A percentile compares a stretch with the other conserved stretches of the same genome.
Conservation (phyloP, 305 asterid genomes). For the Fraxinus sp. region DNA sequence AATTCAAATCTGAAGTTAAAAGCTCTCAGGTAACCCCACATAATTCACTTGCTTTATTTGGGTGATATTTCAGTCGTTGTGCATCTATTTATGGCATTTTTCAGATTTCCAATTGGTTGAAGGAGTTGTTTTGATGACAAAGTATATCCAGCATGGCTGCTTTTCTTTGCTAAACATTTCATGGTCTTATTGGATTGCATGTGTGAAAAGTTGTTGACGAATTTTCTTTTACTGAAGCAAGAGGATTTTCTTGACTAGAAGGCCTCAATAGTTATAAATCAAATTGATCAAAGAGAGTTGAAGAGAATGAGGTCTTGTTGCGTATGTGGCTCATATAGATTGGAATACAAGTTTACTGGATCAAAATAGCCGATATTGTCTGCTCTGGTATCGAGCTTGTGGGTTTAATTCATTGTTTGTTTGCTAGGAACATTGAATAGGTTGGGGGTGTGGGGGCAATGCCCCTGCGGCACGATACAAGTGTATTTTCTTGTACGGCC, state of each 20-base stretch:
- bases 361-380: too few relatives aligned
- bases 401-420: too few relatives aligned
- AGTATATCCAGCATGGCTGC: conserved; percentile 1
- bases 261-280: neutral
- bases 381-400: too few relatives aligned
- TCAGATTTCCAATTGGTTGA: conserved; percentile 4
- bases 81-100: neutral
- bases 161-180: conserved; percentile 3
- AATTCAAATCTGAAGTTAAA: conserved; percentile 77
- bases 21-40: conserved; percentile 68
- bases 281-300: neutral
- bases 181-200: neutral
- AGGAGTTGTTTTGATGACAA: neutral
- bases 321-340: too few relatives aligned
- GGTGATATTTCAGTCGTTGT: neutral
- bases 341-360: too few relatives aligned
- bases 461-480: too few relatives aligned
- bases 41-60: neutral
- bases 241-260: neutral
- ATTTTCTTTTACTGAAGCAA: neutral
- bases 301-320: neutral
- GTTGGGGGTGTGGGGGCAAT: too few relatives aligned
- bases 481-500: too few relatives aligned
- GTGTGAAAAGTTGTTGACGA: neutral
- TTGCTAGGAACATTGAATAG: too few relatives aligned